phyloP scores from a whole-genome alignment of 164 flowering plant species.

The Brasenia schreberi region DNA sequence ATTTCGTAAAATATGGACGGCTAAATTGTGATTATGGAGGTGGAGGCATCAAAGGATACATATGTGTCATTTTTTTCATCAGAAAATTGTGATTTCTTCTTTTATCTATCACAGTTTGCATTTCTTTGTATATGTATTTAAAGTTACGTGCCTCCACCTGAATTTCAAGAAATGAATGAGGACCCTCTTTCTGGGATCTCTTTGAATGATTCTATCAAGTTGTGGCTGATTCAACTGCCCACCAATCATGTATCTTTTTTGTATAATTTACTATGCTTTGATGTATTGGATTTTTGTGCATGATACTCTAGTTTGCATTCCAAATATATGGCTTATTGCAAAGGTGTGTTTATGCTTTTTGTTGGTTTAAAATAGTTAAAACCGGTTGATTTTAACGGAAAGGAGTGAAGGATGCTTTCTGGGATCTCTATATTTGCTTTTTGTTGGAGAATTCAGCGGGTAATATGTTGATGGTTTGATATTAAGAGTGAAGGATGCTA shows the following conservation, averaged over 20 bases:
- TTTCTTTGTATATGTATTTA: not conserved
- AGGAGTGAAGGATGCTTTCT: slow-evolving; percentile 36
- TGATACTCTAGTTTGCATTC: not conserved
- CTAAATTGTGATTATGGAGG: not conserved
- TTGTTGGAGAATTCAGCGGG: slow-evolving; percentile 56
- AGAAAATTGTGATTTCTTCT: not conserved
- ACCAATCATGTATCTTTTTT: slow-evolving; percentile 25
- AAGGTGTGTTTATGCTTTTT: not conserved
- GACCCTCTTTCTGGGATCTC: slow-evolving; percentile 26
- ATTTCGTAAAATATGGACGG: too few relatives aligned
- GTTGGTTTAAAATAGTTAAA: slow-evolving; percentile 4
- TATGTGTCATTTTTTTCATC: not conserved
- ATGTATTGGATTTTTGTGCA: not conserved
- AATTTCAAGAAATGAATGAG: slow-evolving; percentile 18
- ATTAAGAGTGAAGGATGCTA: too few relatives aligned
- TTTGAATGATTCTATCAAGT: slow-evolving; percentile 27
- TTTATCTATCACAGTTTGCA: not conserved
- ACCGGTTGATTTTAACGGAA: slow-evolving; percentile 42
- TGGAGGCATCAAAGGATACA: not conserved
- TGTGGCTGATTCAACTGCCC: slow-evolving; percentile 44
- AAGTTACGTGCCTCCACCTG: slow-evolving; percentile 22
- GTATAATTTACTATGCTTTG: slow-evolving; percentile 10
- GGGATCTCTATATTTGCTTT: too few relatives aligned
- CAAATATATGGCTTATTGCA: not conserved
- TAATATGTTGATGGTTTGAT: slow-evolving; percentile 6